These are phyloP conservation scores for Rhodamnia rubescens DNA, from an alignment of 345 rosid genomes.

Conservation along the genomic window DNA sequence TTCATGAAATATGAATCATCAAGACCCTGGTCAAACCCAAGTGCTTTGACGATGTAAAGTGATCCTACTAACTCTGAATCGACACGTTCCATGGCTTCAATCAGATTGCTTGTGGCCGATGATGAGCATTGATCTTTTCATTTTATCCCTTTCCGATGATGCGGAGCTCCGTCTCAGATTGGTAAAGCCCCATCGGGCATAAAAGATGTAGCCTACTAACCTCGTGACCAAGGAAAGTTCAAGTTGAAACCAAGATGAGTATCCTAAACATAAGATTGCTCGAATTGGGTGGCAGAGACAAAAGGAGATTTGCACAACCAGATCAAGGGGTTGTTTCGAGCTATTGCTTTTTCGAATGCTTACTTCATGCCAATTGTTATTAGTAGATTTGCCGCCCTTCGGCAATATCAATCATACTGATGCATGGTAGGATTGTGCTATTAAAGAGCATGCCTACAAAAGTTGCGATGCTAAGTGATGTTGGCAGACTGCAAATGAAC, in stretches of 20 bases:
- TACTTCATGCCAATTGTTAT: neutral
- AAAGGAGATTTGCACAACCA: neutral
- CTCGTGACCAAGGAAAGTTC: neutral
- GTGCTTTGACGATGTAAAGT: neutral
- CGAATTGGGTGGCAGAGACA: neutral
- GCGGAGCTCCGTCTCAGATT: neutral
- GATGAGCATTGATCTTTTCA: neutral
- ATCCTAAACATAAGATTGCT: neutral
- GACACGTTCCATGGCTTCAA: neutral
- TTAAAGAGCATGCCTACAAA: neutral
- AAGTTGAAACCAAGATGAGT: neutral
- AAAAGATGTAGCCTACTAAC: neutral
- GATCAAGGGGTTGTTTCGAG: neutral
- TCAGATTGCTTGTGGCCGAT: neutral
- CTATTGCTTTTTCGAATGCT: neutral
- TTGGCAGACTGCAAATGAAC: neutral
- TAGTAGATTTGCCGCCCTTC: neutral
- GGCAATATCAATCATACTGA: neutral
- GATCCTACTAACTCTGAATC: neutral
- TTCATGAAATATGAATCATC: neutral
- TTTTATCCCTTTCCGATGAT: neutral
- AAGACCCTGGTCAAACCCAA: neutral
- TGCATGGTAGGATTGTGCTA: neutral
- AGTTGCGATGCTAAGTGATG: neutral
- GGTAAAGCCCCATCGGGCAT: neutral